Evolutionary conservation across 768 basidiomycete species (phyloP), one percentile per base, ranked within the genome.

Genomic region (Rubroboletus pulcherrimus): DNA sequence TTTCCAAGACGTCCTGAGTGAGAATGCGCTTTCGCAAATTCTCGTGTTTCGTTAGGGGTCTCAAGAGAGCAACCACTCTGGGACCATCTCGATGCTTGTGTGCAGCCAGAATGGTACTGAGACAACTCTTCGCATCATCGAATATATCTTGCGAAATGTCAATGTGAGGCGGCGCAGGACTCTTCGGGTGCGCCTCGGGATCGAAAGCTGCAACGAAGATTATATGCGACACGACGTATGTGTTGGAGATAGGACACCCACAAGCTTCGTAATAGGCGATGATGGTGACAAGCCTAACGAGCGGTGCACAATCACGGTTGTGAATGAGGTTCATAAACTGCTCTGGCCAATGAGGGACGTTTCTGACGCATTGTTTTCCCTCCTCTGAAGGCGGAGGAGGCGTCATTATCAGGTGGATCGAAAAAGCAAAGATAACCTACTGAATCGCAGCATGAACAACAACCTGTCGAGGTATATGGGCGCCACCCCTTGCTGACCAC

Each of bases 181-280:
- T 56, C 19, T 55, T 40, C 1, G 46, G 17, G 7, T 42, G 9
- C 0, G 15, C 29, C 4, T 26, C 39, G 7, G 35, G n/a, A 39
- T 62, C 57, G 41, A 11, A 57, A 19, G 55, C 65, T 66, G 29
- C 8, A 31, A 44, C 7, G 6, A 45, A 26, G 4, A 7, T 40
- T 34, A 37, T 12, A 31, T 7, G 37, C 7, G 21, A 19, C 9
- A 37, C 4, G 15, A 9, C 1, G 33, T 7, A 37, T 4, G 9
- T 6, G 10, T 19, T 15, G 7, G 5, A 12, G 31, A 33, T 8
- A 4, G 10, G 29, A 33, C 26, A 40, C 65, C 43, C 19, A 67
- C 65, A 62, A 14, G 57, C 57, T 33, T 66, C 65, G 5, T 54
- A 62, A 47, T 64, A 66, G 10, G 64, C 65, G 2, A 66, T 57